Evolutionary conservation across 345 rosid species (phyloP), one percentile per base, ranked within the genome.

Genomic region (Capsella bursapastoris): DNA sequence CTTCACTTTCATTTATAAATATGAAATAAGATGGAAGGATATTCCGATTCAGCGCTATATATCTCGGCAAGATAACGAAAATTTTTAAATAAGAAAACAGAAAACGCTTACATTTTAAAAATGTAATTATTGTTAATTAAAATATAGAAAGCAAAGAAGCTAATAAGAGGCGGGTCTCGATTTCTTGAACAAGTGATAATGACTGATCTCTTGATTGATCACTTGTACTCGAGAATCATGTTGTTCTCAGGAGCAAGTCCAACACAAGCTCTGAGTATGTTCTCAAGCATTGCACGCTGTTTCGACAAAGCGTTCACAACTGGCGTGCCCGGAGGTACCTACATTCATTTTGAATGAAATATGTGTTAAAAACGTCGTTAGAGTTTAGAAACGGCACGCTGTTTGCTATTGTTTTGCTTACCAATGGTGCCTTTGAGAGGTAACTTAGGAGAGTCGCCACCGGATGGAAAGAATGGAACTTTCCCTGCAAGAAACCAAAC

Each of bases 251-350:
- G 99, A 72, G 99, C 85, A 87, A 95, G 82, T 12, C 99, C 99
- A 56, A 92, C 82, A 72, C 99, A 95, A 68, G 98, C 98, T 83
- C 99, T 85, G 78, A 92, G 73, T 66, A 92, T 88, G 85, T 95
- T 95, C 96, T 95, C 98, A 43, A 92, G 92, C 99, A 95, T 95
- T n/a, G 99, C 98, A 13, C 99, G 86, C 83, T 95, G 99, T 84
- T 95, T 95, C 8, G 99, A 81, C 79, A 95, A 84, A 8, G 99
- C 99, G 44, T 95, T 95, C 83, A 95, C 99, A 79, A 95, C 97
- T 5, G 97, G 97, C 16, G 98, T 90, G 79, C 98, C 97, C 3
- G 97, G 91, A 12, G 99, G 99, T 43, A 95, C 99, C 99, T 95
- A 76, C 70, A 74, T 68, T 60, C 69, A 61, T 34, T 34, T 22